Base-by-base conservation (phyloP, 148 eudicot genomes). In the Persicaria maculosa region DNA sequence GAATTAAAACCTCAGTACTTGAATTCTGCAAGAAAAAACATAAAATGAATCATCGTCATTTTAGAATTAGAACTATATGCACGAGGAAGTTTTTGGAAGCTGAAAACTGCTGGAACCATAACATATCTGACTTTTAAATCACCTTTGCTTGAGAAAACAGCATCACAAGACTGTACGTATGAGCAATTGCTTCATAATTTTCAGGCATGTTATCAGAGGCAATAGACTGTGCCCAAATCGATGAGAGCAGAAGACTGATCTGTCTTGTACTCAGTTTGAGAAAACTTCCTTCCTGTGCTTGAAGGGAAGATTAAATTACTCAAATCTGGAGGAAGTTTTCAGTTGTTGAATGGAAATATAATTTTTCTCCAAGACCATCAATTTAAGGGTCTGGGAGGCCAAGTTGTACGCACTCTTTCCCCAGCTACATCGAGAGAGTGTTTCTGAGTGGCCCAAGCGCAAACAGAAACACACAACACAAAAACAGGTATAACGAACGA, bases 181-280 rank as follows among this genome's bases (percentile, higher is more conserved):
- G 99, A 75, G 99, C 91, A 76, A 95, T 90, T 55, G 99, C 99
- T 88, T 90, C 99, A 81, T 81, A 95, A 71, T 92, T 91, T 82
- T 86, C 92, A 52, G 99, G 99, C 74, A 74, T 68, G 83, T 92
- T 95, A 82, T 75, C 88, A 22, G 96, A 84, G 20, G 92, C 90
- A 68, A 92, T 83, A 64, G 94, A 89, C 82, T 95, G 97, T 31
- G 86, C 88, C 97, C 99, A 95, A 77, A 95, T 84, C 57, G 99
- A 95, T 61, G 99, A 92, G 55, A 95, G 89, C 68, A 95, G 86
- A 47, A 92, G 91, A 72, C 77, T 84, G 70, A 95, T 95, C 82
- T 95, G 99, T 74, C 86, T 87, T 84, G 87, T 88, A 72, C 96
- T 95, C 79, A 95, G 83, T 83, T 90, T 88, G 62, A 95, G 90